phyloP scores from a whole-genome alignment of 768 basidiomycete species.

The Collybia mongolica region DNA sequence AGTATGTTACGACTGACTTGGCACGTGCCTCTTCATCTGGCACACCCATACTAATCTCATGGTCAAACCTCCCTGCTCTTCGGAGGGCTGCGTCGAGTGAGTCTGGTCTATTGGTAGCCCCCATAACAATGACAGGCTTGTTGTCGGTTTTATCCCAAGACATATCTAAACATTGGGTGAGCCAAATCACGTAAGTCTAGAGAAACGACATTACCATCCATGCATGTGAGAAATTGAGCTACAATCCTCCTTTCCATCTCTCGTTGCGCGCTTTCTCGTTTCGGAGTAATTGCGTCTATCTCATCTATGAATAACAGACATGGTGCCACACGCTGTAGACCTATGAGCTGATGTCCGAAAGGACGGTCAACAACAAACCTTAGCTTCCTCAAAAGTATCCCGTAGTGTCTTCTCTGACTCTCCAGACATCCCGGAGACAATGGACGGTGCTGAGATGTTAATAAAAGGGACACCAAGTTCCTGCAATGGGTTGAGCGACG shows the following conservation, averaged over 20 bases:
- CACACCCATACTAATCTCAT: conserved; percentile 97
- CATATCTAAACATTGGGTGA: conserved; percentile 56
- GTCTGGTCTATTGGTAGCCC: conserved; percentile 95
- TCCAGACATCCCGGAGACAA: conserved; percentile 98
- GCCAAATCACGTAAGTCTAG: background rate
- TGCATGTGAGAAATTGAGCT: conserved; percentile 95
- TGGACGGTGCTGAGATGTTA: conserved; percentile 89
- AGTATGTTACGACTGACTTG: conserved; percentile 56
- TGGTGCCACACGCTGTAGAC: conserved; percentile 74
- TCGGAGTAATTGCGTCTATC: conserved; percentile 97
- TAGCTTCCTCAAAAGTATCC: conserved; percentile 97
- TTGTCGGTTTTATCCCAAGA: conserved; percentile 95
- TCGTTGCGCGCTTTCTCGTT: conserved; percentile 94
- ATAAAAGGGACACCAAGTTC: conserved; percentile 94
- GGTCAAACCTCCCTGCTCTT: conserved; percentile 93
- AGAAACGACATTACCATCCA: conserved; percentile 75
- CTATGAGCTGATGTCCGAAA: background rate
- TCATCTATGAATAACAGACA: conserved; percentile 97
- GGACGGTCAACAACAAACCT: conserved; percentile 43
- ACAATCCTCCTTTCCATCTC: conserved; percentile 99
- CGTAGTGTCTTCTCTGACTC: conserved; percentile 96
- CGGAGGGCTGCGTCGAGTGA: conserved; percentile 92
- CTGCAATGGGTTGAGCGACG: conserved; percentile 35
- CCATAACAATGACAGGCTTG: conserved; percentile 91
- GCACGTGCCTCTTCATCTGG: conserved; percentile 89